A percentile compares a stretch with the other conserved stretches of the same genome.
Conservation (phyloP, 73 alveolate species). For the Paramecium primaurelia region DNA sequence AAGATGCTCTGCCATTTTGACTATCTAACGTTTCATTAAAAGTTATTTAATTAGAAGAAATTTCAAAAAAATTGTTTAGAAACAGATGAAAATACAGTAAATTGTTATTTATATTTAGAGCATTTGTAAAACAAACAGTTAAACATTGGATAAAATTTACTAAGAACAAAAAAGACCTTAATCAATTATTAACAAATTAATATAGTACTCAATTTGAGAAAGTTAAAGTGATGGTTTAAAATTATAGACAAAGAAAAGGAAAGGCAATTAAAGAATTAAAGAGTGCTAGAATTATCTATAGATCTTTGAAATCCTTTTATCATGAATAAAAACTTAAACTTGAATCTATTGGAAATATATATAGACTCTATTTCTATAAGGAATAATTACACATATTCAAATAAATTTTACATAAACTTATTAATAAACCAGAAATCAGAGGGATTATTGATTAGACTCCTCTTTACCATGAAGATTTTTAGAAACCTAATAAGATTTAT, state of each 20-base stretch:
- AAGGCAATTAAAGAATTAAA: conserved; percentile 14
- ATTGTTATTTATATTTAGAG: not conserved
- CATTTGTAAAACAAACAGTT: not conserved
- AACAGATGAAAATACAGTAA: not conserved
- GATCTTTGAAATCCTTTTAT: not conserved
- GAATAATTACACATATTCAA: not conserved
- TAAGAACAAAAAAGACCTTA: not conserved
- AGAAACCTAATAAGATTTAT: not conserved
- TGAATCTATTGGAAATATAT: not conserved
- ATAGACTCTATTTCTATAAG: not conserved
- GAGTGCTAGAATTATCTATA: not conserved
- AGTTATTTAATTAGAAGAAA: not conserved
- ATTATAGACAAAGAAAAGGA: conserved; percentile 11
- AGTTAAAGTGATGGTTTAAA: not conserved
- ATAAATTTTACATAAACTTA: not conserved
- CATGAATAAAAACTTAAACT: not conserved
- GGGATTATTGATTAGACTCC: not conserved
- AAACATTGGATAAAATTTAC: not conserved
- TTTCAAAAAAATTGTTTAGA: not conserved
- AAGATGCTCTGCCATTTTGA: not conserved
- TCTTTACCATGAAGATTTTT: not conserved
- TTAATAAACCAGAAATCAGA: not conserved
- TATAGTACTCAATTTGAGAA: not conserved
- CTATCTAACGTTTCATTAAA: not conserved
- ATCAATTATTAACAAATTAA: not conserved